A percentile compares a stretch with the other conserved stretches of the same genome.
Evolutionary conservation across 2,329 filamentous ascomycete genomes (phyloP).

Genomic region (Penicillium sp.): DNA sequence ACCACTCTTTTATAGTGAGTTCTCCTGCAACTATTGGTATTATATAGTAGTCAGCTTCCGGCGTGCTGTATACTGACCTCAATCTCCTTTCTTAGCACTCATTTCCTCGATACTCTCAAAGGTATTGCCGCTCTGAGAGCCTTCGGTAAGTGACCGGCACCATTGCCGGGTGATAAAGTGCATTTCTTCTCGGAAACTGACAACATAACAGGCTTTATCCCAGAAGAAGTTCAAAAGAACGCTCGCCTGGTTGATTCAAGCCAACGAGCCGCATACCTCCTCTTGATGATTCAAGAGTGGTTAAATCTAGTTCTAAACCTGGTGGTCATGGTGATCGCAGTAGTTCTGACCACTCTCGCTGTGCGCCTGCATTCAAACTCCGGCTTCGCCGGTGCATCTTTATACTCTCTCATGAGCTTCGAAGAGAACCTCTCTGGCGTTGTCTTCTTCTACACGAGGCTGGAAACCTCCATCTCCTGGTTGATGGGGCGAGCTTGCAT

Average conservation of each 20-base stretch:
- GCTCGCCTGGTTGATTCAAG: constrained; percentile 32
- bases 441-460: constrained; percentile 9
- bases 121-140: not conserved
- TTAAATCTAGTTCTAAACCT: constrained; percentile 42
- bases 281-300: constrained; percentile 36
- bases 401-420: constrained; percentile 10
- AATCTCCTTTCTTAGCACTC: not conserved
- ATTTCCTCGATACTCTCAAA: constrained; percentile 1
- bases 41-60: not conserved
- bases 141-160: not conserved
- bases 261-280: constrained; percentile 38
- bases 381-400: constrained; percentile 22
- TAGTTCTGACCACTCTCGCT: constrained; percentile 38
- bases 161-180: not conserved
- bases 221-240: constrained; percentile 19
- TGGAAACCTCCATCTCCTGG: constrained; percentile 1
- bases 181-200: not conserved
- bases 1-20: too few relatives aligned
- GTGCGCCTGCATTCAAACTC: constrained; percentile 30
- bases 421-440: constrained; percentile 5
- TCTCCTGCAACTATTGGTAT: not conserved
- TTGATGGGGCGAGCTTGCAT: too few relatives aligned
- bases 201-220: not conserved
- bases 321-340: constrained; percentile 38
- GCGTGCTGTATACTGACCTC: not conserved